Conservation (phyloP, 495 filamentous ascomycete genomes). For the Penicillium manginii region DNA sequence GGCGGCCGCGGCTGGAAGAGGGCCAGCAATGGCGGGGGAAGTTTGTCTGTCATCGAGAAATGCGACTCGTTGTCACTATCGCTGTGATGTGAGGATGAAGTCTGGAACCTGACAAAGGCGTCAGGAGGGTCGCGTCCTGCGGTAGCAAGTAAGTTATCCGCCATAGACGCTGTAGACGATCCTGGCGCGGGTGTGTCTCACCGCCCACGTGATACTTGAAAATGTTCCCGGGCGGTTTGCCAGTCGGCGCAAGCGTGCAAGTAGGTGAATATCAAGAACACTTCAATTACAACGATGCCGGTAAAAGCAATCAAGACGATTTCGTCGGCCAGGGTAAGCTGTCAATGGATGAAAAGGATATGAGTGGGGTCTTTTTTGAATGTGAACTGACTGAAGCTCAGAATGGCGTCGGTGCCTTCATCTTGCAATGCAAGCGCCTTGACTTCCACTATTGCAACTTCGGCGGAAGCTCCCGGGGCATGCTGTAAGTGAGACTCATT, state of each 20-base stretch:
- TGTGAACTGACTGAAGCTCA: slow-evolving; percentile 33
- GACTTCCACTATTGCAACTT: slow-evolving; percentile 97
- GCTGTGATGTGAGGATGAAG: slow-evolving; percentile 16
- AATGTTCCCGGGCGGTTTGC: slow-evolving; percentile 21
- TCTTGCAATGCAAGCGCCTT: slow-evolving; percentile 93
- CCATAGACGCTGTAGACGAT: slow-evolving; percentile 18
- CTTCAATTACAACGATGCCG: slow-evolving; percentile 60
- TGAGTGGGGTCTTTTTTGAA: neutral
- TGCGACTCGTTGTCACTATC: slow-evolving; percentile 12
- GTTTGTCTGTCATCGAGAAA: slow-evolving; percentile 84
- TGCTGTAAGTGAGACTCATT: slow-evolving; percentile 71
- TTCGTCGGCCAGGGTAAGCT: slow-evolving; percentile 43
- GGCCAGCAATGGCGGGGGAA: slow-evolving; percentile 87
- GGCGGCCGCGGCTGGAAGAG: slow-evolving; percentile 94
- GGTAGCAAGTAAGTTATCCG: slow-evolving; percentile 18
- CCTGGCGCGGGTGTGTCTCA: slow-evolving; percentile 13
- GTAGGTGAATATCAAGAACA: slow-evolving; percentile 3
- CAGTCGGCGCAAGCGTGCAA: slow-evolving; percentile 3
- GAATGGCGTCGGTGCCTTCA: slow-evolving; percentile 97
- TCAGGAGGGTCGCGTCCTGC: slow-evolving; percentile 31
- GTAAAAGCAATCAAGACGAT: slow-evolving; percentile 60
- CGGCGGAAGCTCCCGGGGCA: slow-evolving; percentile 87
- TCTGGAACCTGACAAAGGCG: slow-evolving; percentile 15
- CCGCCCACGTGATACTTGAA: slow-evolving; percentile 33
- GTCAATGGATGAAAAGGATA: neutral